phyloP scores from a whole-genome alignment of 1,284 basidiomycete genomes.

The Ustilago cynodontis region DNA sequence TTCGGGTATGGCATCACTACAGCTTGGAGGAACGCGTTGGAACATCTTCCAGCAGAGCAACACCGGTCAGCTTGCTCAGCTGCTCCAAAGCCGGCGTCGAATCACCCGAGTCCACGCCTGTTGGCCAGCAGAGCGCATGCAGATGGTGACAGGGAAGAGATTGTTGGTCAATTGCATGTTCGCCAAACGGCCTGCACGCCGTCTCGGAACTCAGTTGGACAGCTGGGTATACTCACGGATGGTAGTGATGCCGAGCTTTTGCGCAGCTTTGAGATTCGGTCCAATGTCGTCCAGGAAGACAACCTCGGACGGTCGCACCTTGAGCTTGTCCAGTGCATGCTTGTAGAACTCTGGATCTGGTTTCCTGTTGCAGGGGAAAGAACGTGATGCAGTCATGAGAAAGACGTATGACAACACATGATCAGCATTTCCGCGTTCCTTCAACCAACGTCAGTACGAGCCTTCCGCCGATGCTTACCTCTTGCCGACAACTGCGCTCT shows the following conservation, averaged over 20 bases:
- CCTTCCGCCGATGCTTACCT: slow-evolving; percentile 47
- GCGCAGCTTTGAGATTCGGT: slow-evolving; percentile 68
- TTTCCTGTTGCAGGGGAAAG: slow-evolving; percentile 54
- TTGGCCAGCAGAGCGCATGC: background rate
- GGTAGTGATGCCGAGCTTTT: slow-evolving; percentile 68
- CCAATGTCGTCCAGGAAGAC: slow-evolving; percentile 71
- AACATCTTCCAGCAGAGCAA: slow-evolving; percentile 38
- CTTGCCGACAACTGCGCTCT: slow-evolving; percentile 68
- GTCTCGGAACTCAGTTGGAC: background rate
- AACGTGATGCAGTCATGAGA: background rate
- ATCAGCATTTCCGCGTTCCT: too few species aligned
- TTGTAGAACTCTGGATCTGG: slow-evolving; percentile 70
- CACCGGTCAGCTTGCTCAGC: slow-evolving; percentile 46
- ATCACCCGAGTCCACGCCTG: slow-evolving; percentile 49
- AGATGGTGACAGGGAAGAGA: background rate
- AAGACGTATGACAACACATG: background rate
- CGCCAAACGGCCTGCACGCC: background rate
- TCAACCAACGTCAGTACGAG: too few species aligned
- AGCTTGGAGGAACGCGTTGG: slow-evolving; percentile 30
- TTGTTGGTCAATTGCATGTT: background rate
- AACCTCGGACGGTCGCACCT: slow-evolving; percentile 61
- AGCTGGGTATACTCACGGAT: slow-evolving; percentile 64
- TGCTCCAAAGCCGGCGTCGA: slow-evolving; percentile 46
- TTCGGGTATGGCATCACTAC: slow-evolving; percentile 4
- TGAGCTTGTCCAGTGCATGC: slow-evolving; percentile 64